Conservation (phyloP, 305 asterid species). For the Plantago coronopus region DNA sequence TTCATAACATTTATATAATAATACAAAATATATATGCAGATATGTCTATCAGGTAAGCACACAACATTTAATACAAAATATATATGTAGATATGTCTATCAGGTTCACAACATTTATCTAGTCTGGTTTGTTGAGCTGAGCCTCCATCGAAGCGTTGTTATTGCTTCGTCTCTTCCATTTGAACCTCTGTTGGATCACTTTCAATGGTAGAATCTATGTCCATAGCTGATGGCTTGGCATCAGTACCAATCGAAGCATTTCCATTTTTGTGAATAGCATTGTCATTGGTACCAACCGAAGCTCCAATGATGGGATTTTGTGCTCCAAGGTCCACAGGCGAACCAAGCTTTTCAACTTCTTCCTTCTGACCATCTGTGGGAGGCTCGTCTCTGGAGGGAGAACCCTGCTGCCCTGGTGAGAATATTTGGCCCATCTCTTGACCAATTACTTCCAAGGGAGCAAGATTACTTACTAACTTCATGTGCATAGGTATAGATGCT, state of each 20-base stretch:
- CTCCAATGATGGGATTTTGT: slow-evolving; percentile 6
- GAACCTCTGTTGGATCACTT: not conserved
- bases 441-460: slow-evolving; percentile 38
- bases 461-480: slow-evolving; percentile 41
- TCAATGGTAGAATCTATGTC: slow-evolving; percentile 18
- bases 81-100: not conserved
- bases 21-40: too few species aligned
- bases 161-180: not conserved
- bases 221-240: slow-evolving; percentile 15
- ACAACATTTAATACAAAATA: too few species aligned
- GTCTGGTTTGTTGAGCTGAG: not conserved
- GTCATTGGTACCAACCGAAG: slow-evolving; percentile 5
- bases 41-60: too few species aligned
- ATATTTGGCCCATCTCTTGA: slow-evolving; percentile 48
- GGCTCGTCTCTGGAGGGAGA: not conserved
- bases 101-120: not conserved
- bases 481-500: slow-evolving; percentile 26
- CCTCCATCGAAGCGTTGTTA: not conserved
- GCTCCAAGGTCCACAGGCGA: slow-evolving; percentile 9
- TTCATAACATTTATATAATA: too few species aligned
- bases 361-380: slow-evolving; percentile 20
- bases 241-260: slow-evolving; percentile 17
- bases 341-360: slow-evolving; percentile 23
- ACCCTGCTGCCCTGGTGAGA: slow-evolving; percentile 35
- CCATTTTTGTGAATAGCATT: too few species aligned